phyloP scores from a whole-genome alignment of 1,284 basidiomycete genomes.

The Baeospora myosura region DNA sequence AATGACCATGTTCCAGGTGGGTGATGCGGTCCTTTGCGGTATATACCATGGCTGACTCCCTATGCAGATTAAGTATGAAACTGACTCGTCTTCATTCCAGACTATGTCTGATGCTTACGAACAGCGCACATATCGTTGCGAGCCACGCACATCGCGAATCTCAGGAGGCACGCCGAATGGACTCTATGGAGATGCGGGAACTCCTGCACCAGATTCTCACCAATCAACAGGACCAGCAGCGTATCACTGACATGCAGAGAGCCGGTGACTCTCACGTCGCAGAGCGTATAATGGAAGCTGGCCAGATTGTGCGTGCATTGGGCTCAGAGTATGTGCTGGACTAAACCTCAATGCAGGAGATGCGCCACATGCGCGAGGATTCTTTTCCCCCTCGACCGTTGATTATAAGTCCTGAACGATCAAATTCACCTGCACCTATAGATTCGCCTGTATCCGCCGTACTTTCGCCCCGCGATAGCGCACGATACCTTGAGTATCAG shows the following conservation, averaged over 20 bases:
- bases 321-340: background rate
- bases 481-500: constrained; percentile 28
- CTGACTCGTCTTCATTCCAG: constrained; percentile 7
- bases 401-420: background rate
- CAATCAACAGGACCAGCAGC: constrained; percentile 27
- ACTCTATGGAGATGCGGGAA: constrained; percentile 28
- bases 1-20: constrained; percentile 35
- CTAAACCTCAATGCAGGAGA: background rate
- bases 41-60: constrained; percentile 8
- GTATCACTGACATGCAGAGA: constrained; percentile 29
- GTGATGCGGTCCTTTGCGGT: constrained; percentile 9
- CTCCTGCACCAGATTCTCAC: constrained; percentile 31
- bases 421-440: constrained; percentile 1
- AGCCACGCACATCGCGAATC: constrained; percentile 29
- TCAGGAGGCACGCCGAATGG: constrained; percentile 24
- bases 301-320: constrained; percentile 33
- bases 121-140: constrained; percentile 20
- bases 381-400: background rate
- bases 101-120: background rate
- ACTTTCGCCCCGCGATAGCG: constrained; percentile 9
- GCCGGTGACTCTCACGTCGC: constrained; percentile 35
- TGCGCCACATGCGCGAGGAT: background rate
- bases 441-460: background rate
- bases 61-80: constrained; percentile 28
- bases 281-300: constrained; percentile 39